Evolutionary conservation across 2,329 filamentous ascomycete species (phyloP).

Genomic region (Fonsecaea monophora): DNA sequence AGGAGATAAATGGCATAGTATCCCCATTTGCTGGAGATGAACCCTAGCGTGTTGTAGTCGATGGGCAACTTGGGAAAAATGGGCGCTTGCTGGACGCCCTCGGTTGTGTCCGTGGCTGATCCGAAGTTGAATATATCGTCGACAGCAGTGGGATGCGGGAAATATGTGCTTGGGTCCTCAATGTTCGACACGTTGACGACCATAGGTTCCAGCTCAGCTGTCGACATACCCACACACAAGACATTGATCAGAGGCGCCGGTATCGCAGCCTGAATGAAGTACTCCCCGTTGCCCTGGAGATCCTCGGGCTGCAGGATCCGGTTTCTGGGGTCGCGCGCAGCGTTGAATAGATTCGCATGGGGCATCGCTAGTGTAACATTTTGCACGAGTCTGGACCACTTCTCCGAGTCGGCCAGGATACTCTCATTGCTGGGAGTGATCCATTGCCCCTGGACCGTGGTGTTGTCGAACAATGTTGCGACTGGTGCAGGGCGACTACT

Average conservation of each 20-base stretch:
- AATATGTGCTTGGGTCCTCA: constrained; percentile 47
- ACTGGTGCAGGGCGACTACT: constrained; percentile 63
- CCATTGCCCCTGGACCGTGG: constrained; percentile 73
- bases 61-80: constrained; percentile 63
- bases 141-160: constrained; percentile 64
- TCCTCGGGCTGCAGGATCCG: constrained; percentile 72
- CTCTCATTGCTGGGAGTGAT: constrained; percentile 63
- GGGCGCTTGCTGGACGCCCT: constrained; percentile 55
- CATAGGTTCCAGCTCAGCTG: constrained; percentile 66
- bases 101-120: constrained; percentile 44
- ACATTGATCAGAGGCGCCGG: constrained; percentile 75
- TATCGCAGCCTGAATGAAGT: constrained; percentile 71
- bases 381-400: constrained; percentile 68
- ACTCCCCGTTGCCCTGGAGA: constrained; percentile 70
- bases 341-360: constrained; percentile 71
- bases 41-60: constrained; percentile 71
- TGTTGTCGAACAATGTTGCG: constrained; percentile 73
- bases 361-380: constrained; percentile 81
- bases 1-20: constrained; percentile 71
- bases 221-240: constrained; percentile 71
- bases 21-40: constrained; percentile 54
- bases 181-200: constrained; percentile 50
- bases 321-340: constrained; percentile 67
- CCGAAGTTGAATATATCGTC: constrained; percentile 74
- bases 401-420: constrained; percentile 58